phyloP scores from a whole-genome alignment of 495 filamentous ascomycete species.

The Jackrogersella multiformis region DNA sequence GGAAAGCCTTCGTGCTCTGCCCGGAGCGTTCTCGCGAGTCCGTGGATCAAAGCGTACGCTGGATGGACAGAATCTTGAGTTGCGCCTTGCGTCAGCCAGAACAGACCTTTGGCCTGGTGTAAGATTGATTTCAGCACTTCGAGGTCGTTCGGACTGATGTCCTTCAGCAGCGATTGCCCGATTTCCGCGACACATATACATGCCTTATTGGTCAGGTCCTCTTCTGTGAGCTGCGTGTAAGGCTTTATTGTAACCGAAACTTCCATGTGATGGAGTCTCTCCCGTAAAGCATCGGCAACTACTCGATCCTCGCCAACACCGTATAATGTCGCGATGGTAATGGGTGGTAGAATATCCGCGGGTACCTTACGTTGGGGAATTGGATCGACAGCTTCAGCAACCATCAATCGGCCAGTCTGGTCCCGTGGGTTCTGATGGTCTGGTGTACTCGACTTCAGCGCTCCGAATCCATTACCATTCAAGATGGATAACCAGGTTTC shows the following conservation, averaged over 20 bases:
- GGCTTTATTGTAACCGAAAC: not conserved
- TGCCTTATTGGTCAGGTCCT: not conserved
- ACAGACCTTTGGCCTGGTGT: not conserved
- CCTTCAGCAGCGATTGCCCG: not conserved
- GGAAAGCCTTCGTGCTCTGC: slow-evolving; percentile 3
- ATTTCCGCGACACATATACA: slow-evolving; percentile 4
- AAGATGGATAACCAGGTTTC: slow-evolving; percentile 1
- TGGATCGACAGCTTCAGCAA: not conserved
- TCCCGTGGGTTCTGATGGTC: slow-evolving; percentile 1
- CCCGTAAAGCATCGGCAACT: not conserved
- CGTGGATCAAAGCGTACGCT: not conserved
- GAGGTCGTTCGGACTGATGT: slow-evolving; percentile 3
- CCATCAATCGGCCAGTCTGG: not conserved
- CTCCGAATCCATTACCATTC: not conserved
- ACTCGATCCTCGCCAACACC: not conserved
- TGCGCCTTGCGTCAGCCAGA: slow-evolving; percentile 2
- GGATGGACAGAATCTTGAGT: not conserved
- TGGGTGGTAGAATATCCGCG: not conserved
- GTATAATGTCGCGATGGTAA: not conserved
- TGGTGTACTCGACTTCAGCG: not conserved
- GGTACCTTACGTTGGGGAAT: not conserved
- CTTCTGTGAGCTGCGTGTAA: not conserved
- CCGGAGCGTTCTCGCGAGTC: not conserved
- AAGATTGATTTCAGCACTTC: not conserved
- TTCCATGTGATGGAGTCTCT: not conserved